Evolutionary conservation across 1,139 yeast genomes (phyloP).

Genomic region (Hemisphaericaspora lyxosophila): DNA sequence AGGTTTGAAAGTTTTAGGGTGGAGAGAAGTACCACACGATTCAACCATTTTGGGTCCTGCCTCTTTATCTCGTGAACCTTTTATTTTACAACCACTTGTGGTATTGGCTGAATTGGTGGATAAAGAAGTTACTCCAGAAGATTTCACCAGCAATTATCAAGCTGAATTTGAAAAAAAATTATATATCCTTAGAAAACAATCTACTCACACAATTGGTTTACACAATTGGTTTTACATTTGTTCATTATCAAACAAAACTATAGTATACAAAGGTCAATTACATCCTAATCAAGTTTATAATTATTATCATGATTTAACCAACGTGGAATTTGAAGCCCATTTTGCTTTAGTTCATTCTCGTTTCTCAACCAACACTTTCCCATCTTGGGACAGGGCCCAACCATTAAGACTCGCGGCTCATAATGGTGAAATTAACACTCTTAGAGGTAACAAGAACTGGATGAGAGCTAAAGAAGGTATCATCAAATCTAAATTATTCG

Average conservation of each 20-base stretch:
- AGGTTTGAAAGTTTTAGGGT: slow-evolving; percentile 82
- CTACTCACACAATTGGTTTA: slow-evolving; percentile 86
- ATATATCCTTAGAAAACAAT: slow-evolving; percentile 82
- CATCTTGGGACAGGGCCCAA: slow-evolving; percentile 99
- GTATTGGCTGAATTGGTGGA: slow-evolving; percentile 64
- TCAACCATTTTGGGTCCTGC: slow-evolving; percentile 93
- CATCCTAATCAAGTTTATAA: slow-evolving; percentile 95
- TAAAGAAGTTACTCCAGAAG: slow-evolving; percentile 44
- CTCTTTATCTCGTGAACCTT: slow-evolving; percentile 89
- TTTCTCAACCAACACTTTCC: slow-evolving; percentile 97
- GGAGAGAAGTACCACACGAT: slow-evolving; percentile 97
- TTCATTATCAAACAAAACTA: slow-evolving; percentile 83
- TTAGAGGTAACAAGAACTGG: slow-evolving; percentile 98
- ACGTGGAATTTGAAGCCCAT: slow-evolving; percentile 92
- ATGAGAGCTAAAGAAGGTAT: slow-evolving; percentile 99
- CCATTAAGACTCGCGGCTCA: slow-evolving; percentile 98
- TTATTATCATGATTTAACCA: slow-evolving; percentile 88
- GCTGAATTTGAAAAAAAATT: slow-evolving; percentile 78
- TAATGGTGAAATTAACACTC: slow-evolving; percentile 96
- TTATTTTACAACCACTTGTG: slow-evolving; percentile 83
- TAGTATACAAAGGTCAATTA: slow-evolving; percentile 96
- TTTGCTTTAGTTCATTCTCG: slow-evolving; percentile 96
- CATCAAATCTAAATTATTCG: slow-evolving; percentile 83
- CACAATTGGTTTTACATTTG: slow-evolving; percentile 98
- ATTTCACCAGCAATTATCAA: slow-evolving; percentile 57